phyloP scores from a whole-genome alignment of 306 rosid species.

The Sechiopsis laciniata region DNA sequence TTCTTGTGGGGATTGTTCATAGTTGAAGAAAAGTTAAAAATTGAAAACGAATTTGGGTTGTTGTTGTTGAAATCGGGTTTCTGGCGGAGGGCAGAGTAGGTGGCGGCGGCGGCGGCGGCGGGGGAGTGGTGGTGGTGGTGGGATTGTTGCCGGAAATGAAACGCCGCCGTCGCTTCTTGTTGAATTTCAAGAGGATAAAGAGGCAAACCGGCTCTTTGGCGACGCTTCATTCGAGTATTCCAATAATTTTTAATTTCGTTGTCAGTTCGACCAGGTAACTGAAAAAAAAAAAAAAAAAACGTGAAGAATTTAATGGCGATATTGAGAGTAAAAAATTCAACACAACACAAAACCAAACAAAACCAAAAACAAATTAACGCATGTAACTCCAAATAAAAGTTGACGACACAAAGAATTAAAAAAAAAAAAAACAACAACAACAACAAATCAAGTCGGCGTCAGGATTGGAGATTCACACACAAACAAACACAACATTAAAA shows the following conservation, averaged over 20 bases:
- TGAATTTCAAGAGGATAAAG: constrained; percentile 51
- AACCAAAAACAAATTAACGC: neutral
- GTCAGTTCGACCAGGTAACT: constrained; percentile 88
- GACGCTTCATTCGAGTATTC: constrained; percentile 77
- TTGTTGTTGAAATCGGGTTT: constrained; percentile 20
- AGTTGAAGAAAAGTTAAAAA: constrained; percentile 23
- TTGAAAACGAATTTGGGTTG: constrained; percentile 12
- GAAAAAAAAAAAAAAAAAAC: constrained; percentile 21
- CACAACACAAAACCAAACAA: neutral
- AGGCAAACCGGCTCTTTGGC: constrained; percentile 67
- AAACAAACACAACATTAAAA: too few species aligned
- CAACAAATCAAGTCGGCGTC: constrained; percentile 28
- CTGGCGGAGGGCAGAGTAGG: constrained; percentile 20
- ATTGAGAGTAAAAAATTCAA: constrained; percentile 14
- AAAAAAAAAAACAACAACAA: constrained; percentile 9
- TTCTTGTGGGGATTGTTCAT: constrained; percentile 6
- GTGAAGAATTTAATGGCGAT: neutral
- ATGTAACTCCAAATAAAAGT: constrained; percentile 30
- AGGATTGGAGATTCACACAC: neutral
- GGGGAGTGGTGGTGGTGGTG: neutral
- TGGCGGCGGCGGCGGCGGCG: constrained; percentile 13
- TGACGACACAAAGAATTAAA: constrained; percentile 2
- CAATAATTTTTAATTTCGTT: constrained; percentile 92
- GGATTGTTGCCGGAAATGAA: constrained; percentile 26
- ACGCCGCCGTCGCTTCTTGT: constrained; percentile 33